A percentile compares a stretch with the other conserved stretches of the same genome.
These are phyloP conservation scores for Primulina eburnea DNA, from an alignment of 257 asterid genomes.

Conservation along the genomic window DNA sequence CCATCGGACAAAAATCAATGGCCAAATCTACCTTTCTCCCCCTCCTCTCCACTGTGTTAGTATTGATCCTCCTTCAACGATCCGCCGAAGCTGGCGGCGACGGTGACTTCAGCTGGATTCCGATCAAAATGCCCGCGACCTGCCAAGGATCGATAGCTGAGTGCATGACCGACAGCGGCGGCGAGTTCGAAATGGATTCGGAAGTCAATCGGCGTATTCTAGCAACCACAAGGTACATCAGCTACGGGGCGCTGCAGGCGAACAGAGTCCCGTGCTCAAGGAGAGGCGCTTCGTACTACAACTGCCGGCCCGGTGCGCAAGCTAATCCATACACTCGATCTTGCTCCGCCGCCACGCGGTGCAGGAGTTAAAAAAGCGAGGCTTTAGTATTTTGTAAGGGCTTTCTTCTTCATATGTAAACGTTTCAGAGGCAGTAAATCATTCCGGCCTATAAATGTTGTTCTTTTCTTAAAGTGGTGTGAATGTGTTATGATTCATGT, in stretches of 20 bases:
- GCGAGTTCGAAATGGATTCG: conserved; percentile 45
- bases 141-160: conserved; percentile 55
- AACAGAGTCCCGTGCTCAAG: conserved; percentile 44
- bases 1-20: conserved; percentile 13
- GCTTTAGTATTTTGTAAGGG: neutral
- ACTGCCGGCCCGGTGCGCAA: conserved; percentile 41
- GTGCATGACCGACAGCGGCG: conserved; percentile 39
- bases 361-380: conserved; percentile 29
- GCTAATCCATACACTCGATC: conserved; percentile 43
- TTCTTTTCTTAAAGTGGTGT: no score
- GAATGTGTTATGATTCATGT: neutral
- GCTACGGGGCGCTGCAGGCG: conserved; percentile 49
- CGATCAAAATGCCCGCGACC: conserved; percentile 21
- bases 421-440: no score
- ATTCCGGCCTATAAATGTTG: no score
- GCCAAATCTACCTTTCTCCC: conserved; percentile 22
- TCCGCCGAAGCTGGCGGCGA: conserved; percentile 14
- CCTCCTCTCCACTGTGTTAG: conserved; percentile 8
- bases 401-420: neutral
- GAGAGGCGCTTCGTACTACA: conserved; percentile 44
- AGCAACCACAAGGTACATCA: conserved; percentile 31
- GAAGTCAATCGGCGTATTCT: conserved; percentile 45
- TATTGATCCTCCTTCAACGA: conserved; percentile 1
- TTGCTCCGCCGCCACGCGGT: conserved; percentile 40
- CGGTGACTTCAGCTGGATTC: conserved; percentile 18